Percentiles rank a stretch among this genome's conserved stretches.
phyloP scores from a whole-genome alignment of 1,139 yeast species.

The Yamadazyma atmosphaerica region DNA sequence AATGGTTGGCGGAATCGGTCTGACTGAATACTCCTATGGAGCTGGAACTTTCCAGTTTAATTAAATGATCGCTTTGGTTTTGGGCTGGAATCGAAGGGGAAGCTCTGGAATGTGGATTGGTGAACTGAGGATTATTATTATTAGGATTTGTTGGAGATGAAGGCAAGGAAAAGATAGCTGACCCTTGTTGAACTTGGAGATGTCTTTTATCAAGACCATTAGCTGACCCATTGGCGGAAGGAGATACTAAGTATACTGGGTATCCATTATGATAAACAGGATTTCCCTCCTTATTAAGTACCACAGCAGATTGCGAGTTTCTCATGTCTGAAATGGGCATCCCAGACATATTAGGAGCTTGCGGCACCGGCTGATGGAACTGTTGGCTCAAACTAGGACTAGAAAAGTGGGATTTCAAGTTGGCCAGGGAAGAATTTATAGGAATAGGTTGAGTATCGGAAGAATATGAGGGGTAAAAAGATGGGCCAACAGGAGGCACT shows the following conservation, averaged over 20 bases:
- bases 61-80: slow-evolving; percentile 1
- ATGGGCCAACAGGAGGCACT: too few relatives aligned
- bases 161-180: slow-evolving; percentile 27
- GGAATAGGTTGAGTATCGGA: background rate
- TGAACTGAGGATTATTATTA: slow-evolving; percentile 11
- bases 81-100: slow-evolving; percentile 6
- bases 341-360: slow-evolving; percentile 2
- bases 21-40: slow-evolving; percentile 24
- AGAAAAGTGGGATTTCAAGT: background rate
- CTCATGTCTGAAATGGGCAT: slow-evolving; percentile 13
- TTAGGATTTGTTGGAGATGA: slow-evolving; percentile 23
- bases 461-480: background rate
- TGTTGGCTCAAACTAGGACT: background rate
- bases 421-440: background rate
- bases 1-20: slow-evolving; percentile 22
- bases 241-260: slow-evolving; percentile 34
- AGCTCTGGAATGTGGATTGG: too few relatives aligned
- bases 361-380: background rate
- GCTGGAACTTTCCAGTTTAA: slow-evolving; percentile 16
- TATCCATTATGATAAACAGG: slow-evolving; percentile 33
- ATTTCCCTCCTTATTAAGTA: slow-evolving; percentile 30
- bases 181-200: slow-evolving; percentile 21
- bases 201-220: slow-evolving; percentile 5
- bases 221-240: slow-evolving; percentile 15
- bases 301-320: slow-evolving; percentile 33